phyloP scores from a whole-genome alignment of 2,329 filamentous ascomycete genomes.

The Cladophialophora chaetospira region DNA sequence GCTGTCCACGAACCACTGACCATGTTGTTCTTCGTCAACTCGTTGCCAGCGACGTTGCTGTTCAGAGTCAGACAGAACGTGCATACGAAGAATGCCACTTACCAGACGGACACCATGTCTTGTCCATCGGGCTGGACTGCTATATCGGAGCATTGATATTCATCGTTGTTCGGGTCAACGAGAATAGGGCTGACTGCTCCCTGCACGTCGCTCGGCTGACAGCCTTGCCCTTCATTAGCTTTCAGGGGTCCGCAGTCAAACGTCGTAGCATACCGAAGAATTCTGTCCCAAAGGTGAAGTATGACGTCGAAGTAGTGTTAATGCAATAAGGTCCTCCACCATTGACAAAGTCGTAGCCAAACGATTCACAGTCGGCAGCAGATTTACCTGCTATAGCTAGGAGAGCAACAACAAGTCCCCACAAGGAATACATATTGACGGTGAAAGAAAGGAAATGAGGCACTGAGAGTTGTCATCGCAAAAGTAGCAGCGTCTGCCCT shows the following conservation, averaged over 20 bases:
- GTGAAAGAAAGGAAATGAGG: background rate
- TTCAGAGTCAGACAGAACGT: conserved; percentile 1
- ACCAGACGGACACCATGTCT: conserved; percentile 31
- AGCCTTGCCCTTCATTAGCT: conserved; percentile 15
- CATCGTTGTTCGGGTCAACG: conserved; percentile 29
- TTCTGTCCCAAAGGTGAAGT: conserved; percentile 30
- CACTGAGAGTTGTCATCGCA: background rate
- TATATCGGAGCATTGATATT: conserved; percentile 32
- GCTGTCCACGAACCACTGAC: conserved; percentile 30
- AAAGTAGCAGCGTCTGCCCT: conserved; percentile 3
- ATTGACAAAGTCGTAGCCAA: conserved; percentile 30
- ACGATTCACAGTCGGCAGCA: conserved; percentile 28
- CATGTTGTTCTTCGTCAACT: conserved; percentile 28
- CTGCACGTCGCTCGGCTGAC: conserved; percentile 25
- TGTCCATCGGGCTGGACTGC: conserved; percentile 24
- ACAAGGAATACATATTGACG: conserved; percentile 19
- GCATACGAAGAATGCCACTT: background rate
- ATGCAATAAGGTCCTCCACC: conserved; percentile 31
- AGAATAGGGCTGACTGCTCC: conserved; percentile 29
- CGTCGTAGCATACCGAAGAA: conserved; percentile 23
- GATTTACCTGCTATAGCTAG: conserved; percentile 13
- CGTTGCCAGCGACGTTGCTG: conserved; percentile 30
- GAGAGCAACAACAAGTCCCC: conserved; percentile 2
- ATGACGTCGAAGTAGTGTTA: conserved; percentile 29
- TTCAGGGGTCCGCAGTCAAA: background rate